Percentiles rank a stretch among this genome's conserved stretches.
Conservation (phyloP, 768 basidiomycete genomes). For the Russula griseocarnosa region DNA sequence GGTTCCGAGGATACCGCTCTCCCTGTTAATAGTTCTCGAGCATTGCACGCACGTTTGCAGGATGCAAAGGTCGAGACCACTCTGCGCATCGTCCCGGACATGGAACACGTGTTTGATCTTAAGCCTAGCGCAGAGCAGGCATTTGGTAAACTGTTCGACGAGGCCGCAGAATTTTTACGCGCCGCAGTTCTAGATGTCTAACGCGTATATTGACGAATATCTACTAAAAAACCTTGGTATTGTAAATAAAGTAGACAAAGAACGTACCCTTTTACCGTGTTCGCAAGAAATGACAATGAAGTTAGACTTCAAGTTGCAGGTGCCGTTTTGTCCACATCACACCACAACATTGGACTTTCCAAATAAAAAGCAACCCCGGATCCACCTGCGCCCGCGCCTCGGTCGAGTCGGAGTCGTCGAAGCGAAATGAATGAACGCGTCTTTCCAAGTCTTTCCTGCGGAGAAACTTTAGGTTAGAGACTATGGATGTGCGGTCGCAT, state of each 20-base stretch:
- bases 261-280: background rate
- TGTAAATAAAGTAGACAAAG: background rate
- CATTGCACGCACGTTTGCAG: constrained; percentile 37
- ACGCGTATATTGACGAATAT: background rate
- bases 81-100: constrained; percentile 40
- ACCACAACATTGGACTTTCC: no score
- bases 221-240: background rate
- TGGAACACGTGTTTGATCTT: constrained; percentile 58
- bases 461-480: no score
- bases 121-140: constrained; percentile 41
- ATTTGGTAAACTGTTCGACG: constrained; percentile 41
- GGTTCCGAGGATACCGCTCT: constrained; percentile 49
- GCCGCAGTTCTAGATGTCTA: background rate
- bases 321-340: no score
- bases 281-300: background rate
- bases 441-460: no score
- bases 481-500: no score
- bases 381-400: background rate
- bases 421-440: no score
- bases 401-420: no score
- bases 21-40: constrained; percentile 40
- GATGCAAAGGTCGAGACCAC: constrained; percentile 38
- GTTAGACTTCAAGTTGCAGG: no score
- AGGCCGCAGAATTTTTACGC: constrained; percentile 32
- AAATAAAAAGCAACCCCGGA: background rate